phyloP scores from a whole-genome alignment of 495 filamentous ascomycete genomes.

The Aspergillus egyptiacus region DNA sequence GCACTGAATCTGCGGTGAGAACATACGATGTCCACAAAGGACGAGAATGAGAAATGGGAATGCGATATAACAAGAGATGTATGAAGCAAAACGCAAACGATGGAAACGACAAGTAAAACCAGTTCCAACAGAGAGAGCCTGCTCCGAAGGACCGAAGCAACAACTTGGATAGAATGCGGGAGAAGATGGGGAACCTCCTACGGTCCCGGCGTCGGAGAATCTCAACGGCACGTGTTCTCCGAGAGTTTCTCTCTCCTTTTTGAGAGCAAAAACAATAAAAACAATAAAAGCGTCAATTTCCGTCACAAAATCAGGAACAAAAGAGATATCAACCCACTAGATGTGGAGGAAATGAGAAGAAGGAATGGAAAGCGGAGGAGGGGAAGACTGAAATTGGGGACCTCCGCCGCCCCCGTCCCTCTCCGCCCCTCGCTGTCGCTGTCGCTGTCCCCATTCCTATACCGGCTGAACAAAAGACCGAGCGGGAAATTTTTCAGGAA shows the following conservation, averaged over 20 bases:
- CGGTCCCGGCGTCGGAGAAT: constrained; percentile 6
- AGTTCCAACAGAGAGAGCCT: constrained; percentile 7
- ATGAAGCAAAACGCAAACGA: neutral
- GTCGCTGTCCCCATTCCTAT: no score
- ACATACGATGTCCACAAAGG: neutral
- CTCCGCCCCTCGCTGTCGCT: constrained; percentile 13
- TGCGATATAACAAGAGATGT: neutral
- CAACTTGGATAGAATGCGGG: neutral
- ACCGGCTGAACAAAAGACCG: constrained; percentile 6
- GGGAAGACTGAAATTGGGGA: neutral
- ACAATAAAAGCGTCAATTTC: no score
- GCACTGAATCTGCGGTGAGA: neutral
- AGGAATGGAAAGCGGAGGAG: constrained; percentile 8
- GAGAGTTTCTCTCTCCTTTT: no score
- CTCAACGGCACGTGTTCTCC: constrained; percentile 6
- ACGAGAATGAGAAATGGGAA: neutral
- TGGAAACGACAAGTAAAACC: neutral
- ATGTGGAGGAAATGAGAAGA: neutral
- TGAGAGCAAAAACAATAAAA: constrained; percentile 1
- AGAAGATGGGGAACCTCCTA: constrained; percentile 4
- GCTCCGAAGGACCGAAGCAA: constrained; percentile 8
- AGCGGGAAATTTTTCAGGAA: neutral
- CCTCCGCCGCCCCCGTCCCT: neutral
- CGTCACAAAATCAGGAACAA: no score
- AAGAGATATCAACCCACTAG: neutral